Base-by-base conservation (phyloP, 2,329 filamentous ascomycete species). In the Xylariaceae sp. region DNA sequence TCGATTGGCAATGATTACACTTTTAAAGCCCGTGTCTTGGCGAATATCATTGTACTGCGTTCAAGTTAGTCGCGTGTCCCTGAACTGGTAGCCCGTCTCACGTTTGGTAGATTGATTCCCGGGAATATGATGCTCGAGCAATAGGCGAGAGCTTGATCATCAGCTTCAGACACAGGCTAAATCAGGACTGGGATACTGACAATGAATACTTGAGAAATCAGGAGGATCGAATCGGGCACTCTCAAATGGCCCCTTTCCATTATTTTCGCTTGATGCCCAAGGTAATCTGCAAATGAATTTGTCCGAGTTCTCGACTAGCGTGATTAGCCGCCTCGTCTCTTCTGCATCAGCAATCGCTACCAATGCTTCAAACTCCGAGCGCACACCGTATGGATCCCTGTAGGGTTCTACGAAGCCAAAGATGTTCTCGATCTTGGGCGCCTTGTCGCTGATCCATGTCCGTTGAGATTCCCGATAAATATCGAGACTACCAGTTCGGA, bases 171-270 rank as follows among this genome's bases (percentile, higher is more conserved):
- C 19, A 42, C 11, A 44, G 42, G 33, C 17, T n/a, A 30, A 33
- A 38, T 49, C 44, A 50, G 35, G 54, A 56, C 11, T 39, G 46
- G 11, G 9, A 44, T 14, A 81, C 56, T 82, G 63, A 52, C 87
- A 77, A 59, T 90, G 85, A 4, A 90, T 72, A 11, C 80, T 86
- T 1, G 85, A 86, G 64, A 90, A 89, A 63, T 89, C 86, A 0
- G 86, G 86, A 35, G 81, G 80, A 11, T 87, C 71, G 63, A 90
- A 90, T 45, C 81, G 78, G 60, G 82, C 80, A 62, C 88, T 89
- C 65, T 90, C 86, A 61, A 89, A 90, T 0, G 80, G 79, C 9
- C 72, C 72, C 49, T 70, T 74, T 0, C 67, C 66, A 39, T 64
- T 59, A 51, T 69, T 69, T 10, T 65, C 62, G 4, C 51, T 7